Evolutionary conservation across 208 protist species (phyloP).

Genomic region (Crithidia acanthocephali): DNA sequence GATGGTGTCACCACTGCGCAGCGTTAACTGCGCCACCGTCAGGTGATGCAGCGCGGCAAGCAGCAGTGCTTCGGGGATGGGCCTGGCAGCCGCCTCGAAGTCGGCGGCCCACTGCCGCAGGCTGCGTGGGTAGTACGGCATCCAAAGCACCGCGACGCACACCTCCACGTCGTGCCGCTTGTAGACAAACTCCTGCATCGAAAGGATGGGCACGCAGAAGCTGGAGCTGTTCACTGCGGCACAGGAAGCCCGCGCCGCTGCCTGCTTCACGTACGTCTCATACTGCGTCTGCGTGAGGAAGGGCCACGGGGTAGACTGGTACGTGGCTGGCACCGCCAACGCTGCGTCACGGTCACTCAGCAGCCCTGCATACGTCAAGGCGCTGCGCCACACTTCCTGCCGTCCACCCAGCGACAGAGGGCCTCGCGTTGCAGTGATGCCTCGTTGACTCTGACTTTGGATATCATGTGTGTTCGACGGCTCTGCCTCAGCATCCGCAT

Average conservation of each 20-base stretch:
- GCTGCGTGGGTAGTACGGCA: constrained; percentile 59
- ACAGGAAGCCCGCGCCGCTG: constrained; percentile 23
- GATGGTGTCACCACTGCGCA: constrained; percentile 27
- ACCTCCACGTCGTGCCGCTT: constrained; percentile 35
- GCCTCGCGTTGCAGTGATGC: neutral
- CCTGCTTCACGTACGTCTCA: constrained; percentile 27
- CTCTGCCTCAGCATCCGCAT: neutral
- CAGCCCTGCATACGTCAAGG: constrained; percentile 34
- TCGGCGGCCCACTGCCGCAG: constrained; percentile 52
- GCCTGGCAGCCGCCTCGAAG: constrained; percentile 15
- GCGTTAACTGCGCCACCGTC: constrained; percentile 30
- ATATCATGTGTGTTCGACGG: no score
- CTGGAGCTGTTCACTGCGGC: constrained; percentile 39
- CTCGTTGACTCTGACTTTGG: no score
- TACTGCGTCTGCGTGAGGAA: constrained; percentile 44
- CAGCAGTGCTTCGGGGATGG: constrained; percentile 45
- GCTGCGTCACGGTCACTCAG: constrained; percentile 10
- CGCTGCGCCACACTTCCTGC: constrained; percentile 43
- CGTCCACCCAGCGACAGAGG: constrained; percentile 27
- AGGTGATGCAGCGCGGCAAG: constrained; percentile 46
- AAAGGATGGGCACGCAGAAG: constrained; percentile 61
- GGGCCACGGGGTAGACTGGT: constrained; percentile 47
- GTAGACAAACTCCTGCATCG: constrained; percentile 41
- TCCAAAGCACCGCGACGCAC: constrained; percentile 65
- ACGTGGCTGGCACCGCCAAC: constrained; percentile 3